Percentiles rank a stretch among this genome's conserved stretches.
These are phyloP conservation scores for Pholiota microspora DNA, from an alignment of 768 basidiomycete genomes.

Conservation along the genomic window DNA sequence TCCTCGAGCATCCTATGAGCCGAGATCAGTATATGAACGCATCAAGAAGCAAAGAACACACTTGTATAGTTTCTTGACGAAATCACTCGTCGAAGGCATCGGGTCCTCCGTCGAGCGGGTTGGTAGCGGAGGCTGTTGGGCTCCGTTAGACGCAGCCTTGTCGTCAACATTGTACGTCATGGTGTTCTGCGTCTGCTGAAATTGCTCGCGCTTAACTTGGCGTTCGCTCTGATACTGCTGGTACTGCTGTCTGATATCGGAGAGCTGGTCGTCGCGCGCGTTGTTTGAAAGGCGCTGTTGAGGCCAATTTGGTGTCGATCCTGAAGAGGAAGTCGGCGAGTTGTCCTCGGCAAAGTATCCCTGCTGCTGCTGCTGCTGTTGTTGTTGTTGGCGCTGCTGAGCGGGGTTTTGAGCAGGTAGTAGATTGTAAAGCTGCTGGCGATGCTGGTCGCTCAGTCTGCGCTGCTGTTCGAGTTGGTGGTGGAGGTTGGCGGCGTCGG, in stretches of 20 bases:
- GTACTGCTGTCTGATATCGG: conserved; percentile 7
- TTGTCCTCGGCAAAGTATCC: conserved; percentile 13
- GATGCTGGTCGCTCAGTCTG: conserved; percentile 10
- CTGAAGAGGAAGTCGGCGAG: conserved; percentile 12
- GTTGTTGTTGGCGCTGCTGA: neutral
- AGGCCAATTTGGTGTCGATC: conserved; percentile 23
- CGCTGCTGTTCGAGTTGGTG: neutral
- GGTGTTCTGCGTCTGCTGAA: conserved; percentile 16
- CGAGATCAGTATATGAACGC: neutral
- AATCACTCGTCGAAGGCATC: conserved; percentile 89
- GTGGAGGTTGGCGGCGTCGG: neutral
- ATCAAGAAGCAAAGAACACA: conserved; percentile 29
- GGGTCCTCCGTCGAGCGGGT: conserved; percentile 49
- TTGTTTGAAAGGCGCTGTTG: conserved; percentile 35
- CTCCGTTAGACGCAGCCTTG: neutral
- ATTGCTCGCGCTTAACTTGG: conserved; percentile 21
- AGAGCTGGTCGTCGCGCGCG: conserved; percentile 41
- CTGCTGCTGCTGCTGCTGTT: neutral
- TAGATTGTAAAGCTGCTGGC: conserved; percentile 18
- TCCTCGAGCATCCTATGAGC: conserved; percentile 83
- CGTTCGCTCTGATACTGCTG: conserved; percentile 13
- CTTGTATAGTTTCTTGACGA: conserved; percentile 95
- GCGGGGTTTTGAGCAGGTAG: conserved; percentile 6
- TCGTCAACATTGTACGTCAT: conserved; percentile 16
- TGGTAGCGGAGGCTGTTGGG: neutral